Base-by-base conservation (phyloP, 2,329 filamentous ascomycete species). In the Cladophialophora yegresii region DNA sequence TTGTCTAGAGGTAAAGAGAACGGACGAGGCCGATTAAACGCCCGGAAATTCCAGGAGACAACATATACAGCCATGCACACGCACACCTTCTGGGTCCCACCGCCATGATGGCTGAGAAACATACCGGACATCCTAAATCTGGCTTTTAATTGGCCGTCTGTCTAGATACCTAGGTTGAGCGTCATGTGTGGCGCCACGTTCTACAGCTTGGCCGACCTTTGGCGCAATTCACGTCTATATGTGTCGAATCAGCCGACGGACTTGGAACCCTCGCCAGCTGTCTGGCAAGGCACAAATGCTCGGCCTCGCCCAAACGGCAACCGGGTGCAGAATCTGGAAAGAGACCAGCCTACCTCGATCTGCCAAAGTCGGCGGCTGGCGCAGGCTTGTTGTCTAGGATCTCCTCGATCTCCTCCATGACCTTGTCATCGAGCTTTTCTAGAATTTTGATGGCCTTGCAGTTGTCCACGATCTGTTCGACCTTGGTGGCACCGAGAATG, bases 401-500 rank as follows among this genome's bases (percentile, higher is more conserved):
- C 53, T 67, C 62, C 64, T 79, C 82, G 65, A 83, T 81, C 71
- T 82, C 78, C 58, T 77, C 73, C 76, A 83, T 74, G 26, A 80
- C 71, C 64, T 80, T 78, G 5, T 74, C 71, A 10, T 76, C 80
- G 64, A 83, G 60, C 64, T 78, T 77, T 43, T 77, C 75, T 61
- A 80, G 69, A 33, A 83, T 66, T 54, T 78, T 77, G 62, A 84
- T 71, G 43, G 79, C 78, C 65, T 75, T 75, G 51, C 82, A 76
- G 26, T 80, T 80, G 58, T 81, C 78, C 8, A 74, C 70, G 13
- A 82, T 73, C 70, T 82, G 80, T 67, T 80, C 77, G 3, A 76
- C 75, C 54, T 75, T 74, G 12, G 77, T 79, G 4, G 79, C 79
- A 1, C 85, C 76, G 0, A 84, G 78, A 58, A 86, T 86, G 70